Conservation (phyloP, 2,329 filamentous ascomycete genomes). For the Epicoccum nigrum region DNA sequence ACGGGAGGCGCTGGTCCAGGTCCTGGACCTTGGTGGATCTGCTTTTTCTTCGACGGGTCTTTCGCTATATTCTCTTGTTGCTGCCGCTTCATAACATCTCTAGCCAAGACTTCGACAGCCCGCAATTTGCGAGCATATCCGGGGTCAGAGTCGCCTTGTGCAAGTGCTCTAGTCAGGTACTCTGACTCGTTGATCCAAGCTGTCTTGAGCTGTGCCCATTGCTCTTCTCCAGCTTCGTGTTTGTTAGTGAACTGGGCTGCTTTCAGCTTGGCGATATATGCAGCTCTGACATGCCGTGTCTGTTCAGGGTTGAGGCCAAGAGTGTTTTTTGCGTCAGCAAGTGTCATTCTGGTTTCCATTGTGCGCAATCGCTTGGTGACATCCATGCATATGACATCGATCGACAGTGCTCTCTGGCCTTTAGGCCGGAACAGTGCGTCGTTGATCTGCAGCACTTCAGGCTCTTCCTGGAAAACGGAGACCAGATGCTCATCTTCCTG, state of each 20-base stretch:
- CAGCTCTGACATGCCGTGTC: conserved; percentile 68
- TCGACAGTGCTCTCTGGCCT: conserved; percentile 69
- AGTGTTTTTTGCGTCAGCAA: conserved; percentile 75
- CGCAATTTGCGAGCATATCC: conserved; percentile 63
- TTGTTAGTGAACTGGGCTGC: conserved; percentile 73
- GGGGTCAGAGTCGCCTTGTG: conserved; percentile 58
- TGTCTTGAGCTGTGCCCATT: conserved; percentile 73
- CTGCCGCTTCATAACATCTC: conserved; percentile 78
- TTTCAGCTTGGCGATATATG: conserved; percentile 70
- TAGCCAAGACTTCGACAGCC: conserved; percentile 72
- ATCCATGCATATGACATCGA: conserved; percentile 81
- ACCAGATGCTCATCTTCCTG: conserved; percentile 69
- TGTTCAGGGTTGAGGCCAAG: conserved; percentile 72
- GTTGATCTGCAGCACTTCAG: conserved; percentile 57
- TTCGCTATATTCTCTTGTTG: conserved; percentile 69
- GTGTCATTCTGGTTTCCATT: conserved; percentile 68
- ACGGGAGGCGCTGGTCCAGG: conserved; percentile 49
- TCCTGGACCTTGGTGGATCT: conserved; percentile 48
- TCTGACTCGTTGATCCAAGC: conserved; percentile 68
- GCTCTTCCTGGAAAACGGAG: conserved; percentile 62
- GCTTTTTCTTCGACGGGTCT: conserved; percentile 56
- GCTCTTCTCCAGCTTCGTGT: conserved; percentile 71
- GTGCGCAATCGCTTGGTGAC: conserved; percentile 80
- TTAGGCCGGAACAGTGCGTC: conserved; percentile 37
- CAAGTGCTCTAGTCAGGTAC: conserved; percentile 62